phyloP scores from a whole-genome alignment of 306 rosid genomes.

The Lablab purpureus region DNA sequence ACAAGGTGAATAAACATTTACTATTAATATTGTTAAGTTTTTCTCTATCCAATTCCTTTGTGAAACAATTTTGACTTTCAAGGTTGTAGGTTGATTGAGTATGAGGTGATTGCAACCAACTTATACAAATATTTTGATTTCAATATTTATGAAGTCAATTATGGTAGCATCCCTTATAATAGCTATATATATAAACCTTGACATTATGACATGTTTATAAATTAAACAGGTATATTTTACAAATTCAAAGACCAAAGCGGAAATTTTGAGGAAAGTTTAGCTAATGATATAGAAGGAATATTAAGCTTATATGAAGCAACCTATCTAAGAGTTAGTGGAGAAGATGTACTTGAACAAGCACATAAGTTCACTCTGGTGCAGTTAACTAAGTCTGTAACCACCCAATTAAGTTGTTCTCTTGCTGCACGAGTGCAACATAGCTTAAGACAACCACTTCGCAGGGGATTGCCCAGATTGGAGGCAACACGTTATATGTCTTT shows the following conservation, averaged over 20 bases:
- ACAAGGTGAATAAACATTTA: no score
- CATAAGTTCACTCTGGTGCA: background rate
- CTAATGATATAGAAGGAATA: slow-evolving; percentile 40
- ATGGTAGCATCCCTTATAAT: no score
- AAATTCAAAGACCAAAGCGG: background rate
- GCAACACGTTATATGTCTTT: slow-evolving; percentile 47
- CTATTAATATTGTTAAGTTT: no score
- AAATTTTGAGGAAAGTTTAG: background rate
- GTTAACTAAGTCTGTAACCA: background rate
- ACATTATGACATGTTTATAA: background rate
- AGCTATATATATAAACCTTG: background rate
- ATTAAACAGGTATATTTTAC: background rate
- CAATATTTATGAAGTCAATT: no score
- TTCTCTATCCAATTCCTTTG: no score
- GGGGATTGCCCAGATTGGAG: slow-evolving; percentile 46
- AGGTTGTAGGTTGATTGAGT: no score
- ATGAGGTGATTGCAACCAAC: no score
- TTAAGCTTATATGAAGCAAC: slow-evolving; percentile 61
- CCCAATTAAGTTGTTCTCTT: slow-evolving; percentile 35
- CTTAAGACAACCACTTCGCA: slow-evolving; percentile 47
- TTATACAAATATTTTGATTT: no score
- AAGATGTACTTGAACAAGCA: slow-evolving; percentile 56
- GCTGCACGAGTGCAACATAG: slow-evolving; percentile 44
- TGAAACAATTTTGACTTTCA: no score
- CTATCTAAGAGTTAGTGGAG: slow-evolving; percentile 49